These are phyloP conservation scores for Schizophyllum amplum DNA, from an alignment of 1,284 basidiomycete genomes.

Conservation along the genomic window DNA sequence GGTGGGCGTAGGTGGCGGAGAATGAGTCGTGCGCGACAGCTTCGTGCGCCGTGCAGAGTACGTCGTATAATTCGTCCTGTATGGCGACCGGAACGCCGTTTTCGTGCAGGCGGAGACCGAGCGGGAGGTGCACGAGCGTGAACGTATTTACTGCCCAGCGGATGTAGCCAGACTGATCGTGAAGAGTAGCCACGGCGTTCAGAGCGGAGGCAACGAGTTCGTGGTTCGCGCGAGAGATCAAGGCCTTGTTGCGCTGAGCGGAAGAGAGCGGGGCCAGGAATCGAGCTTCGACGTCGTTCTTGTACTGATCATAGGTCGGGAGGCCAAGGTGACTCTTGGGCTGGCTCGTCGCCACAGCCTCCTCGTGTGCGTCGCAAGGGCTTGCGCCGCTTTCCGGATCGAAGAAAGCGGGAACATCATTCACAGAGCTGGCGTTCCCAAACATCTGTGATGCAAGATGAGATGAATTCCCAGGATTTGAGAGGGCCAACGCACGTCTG, in stretches of 20 bases:
- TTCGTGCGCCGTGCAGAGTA: constrained; percentile 64
- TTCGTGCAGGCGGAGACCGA: constrained; percentile 39
- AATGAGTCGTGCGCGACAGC: constrained; percentile 62
- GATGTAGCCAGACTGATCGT: constrained; percentile 58
- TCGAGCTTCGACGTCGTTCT: constrained; percentile 45
- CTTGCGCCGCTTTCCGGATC: no score
- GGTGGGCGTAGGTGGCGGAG: constrained; percentile 60
- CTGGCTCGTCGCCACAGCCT: no score
- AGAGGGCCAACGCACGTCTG: no score
- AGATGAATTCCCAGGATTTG: no score
- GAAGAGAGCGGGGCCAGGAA: constrained; percentile 40
- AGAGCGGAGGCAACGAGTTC: constrained; percentile 63
- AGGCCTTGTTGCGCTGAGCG: constrained; percentile 56
- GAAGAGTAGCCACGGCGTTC: constrained; percentile 23
- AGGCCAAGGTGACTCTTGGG: constrained; percentile 26
- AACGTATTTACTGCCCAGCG: constrained; percentile 82
- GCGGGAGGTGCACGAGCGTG: constrained; percentile 33
- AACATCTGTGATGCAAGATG: no score
- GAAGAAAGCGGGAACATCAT: no score
- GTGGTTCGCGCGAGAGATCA: constrained; percentile 62
- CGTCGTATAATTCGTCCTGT: constrained; percentile 67
- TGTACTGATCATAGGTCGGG: constrained; percentile 49
- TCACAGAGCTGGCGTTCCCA: no score
- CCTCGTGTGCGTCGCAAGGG: no score
- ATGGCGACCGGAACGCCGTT: constrained; percentile 64